Evolutionary conservation across 139 green algal genomes (phyloP).

Genomic region (Chlamydomonas asymmetrica): DNA sequence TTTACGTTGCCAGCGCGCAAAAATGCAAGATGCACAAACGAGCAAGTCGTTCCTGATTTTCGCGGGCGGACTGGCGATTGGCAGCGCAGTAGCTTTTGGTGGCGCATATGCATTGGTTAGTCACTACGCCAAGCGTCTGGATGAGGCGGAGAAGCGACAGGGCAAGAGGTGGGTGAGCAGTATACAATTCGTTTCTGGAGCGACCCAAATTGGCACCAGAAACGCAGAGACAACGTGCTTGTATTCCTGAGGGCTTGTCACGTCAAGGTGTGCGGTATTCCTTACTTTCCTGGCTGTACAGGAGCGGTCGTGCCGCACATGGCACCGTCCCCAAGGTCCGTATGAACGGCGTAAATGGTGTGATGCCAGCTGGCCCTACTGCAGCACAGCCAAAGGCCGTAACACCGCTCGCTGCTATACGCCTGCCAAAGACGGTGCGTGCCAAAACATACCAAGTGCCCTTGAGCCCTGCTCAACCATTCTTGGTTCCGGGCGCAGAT

Average conservation of each 20-base stretch:
- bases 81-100: slow-evolving; percentile 43
- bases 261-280: slow-evolving; percentile 15
- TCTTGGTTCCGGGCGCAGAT: no score
- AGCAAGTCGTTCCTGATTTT: slow-evolving; percentile 24
- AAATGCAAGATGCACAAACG: slow-evolving; percentile 2
- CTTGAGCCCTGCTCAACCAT: no score
- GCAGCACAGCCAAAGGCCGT: no score
- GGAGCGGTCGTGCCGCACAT: no score
- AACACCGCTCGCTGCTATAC: no score
- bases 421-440: no score
- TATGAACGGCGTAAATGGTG: no score
- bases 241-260: neutral
- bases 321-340: no score
- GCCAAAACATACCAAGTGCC: no score
- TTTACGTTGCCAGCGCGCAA: neutral
- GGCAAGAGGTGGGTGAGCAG: neutral
- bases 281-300: no score
- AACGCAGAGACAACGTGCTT: neutral
- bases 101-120: slow-evolving; percentile 37
- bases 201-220: neutral
- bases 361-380: no score
- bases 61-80: slow-evolving; percentile 46
- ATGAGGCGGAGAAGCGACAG: slow-evolving; percentile 15
- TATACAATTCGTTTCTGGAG: no score
- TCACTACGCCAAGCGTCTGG: slow-evolving; percentile 18